Evolutionary conservation across 2,329 filamentous ascomycete genomes (phyloP), one percentile per base, ranked within the genome.

Genomic region (Diaporthe nobilis): DNA sequence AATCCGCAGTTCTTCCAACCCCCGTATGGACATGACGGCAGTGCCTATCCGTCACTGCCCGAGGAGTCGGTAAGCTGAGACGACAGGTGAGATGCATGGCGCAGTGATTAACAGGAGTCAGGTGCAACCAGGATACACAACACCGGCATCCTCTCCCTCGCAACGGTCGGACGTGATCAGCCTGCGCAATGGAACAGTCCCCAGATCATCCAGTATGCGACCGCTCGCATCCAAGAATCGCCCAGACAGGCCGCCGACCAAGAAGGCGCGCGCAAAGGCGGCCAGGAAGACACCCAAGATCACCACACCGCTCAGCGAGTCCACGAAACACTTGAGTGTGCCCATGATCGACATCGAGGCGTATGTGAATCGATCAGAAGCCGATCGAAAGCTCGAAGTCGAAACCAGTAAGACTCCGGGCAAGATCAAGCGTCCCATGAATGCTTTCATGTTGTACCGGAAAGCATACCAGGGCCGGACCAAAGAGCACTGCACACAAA

Each of bases 361-460:
- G 37, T 98, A 94, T 87, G 95, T 97, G 49, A 91, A 93, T 80
- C 90, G 96, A 70, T 87, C 94, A 13, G 85, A 87, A 2, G 92
- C 94, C 74, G 88, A 89, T 9, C 91, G 96, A 74, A 88, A 87
- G 67, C 85, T 87, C 73, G 95, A 98, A 83, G 92, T 93, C 13
- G 89, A 91, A 58, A 90, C 91, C 80, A 90, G 92, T 75, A 95
- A 92, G 80, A 87, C 92, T 49, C 87, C 87, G 2, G 94, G 94
- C 37, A 95, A 96, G 82, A 90, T 98, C 79, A 95, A 96, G 80
- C 90, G 97, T 42, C 96, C 97, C 3, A 98, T 98, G 93, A 99
- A 99, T 84, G 96, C 95, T 0, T 99, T 98, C 86, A 98, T 99
- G 94, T 88, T 99, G 70, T 99, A 99, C 84, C 93, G 97, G 57